These are phyloP conservation scores for Barnettozyma populi DNA, from an alignment of 805 yeast genomes.

Conservation along the genomic window DNA sequence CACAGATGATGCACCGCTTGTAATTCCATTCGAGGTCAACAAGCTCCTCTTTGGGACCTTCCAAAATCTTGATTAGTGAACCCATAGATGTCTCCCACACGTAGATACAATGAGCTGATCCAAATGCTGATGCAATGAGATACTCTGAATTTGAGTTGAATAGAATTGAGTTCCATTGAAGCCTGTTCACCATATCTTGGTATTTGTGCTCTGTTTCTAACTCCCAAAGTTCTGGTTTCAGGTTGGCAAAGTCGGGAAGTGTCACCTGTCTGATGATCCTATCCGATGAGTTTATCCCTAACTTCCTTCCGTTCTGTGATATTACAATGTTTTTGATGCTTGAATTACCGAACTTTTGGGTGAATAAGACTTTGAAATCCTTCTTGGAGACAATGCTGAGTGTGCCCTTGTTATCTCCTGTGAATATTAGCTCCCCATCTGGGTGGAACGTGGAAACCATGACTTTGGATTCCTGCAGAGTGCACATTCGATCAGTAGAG, in stretches of 20 bases:
- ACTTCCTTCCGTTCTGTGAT: constrained; percentile 50
- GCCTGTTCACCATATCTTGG: constrained; percentile 82
- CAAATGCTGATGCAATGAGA: constrained; percentile 82
- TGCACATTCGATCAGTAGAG: constrained; percentile 15
- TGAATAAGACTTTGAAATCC: constrained; percentile 33
- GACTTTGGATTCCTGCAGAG: constrained; percentile 20
- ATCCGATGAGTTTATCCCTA: constrained; percentile 76
- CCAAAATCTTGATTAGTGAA: constrained; percentile 79
- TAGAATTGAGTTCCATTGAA: constrained; percentile 82
- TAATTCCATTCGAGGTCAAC: constrained; percentile 86
- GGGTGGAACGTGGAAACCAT: constrained; percentile 40
- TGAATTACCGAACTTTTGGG: constrained; percentile 56
- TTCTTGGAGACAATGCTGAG: constrained; percentile 41
- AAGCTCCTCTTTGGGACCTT: constrained; percentile 86
- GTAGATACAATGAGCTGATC: constrained; percentile 83
- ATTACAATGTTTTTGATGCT: constrained; percentile 65
- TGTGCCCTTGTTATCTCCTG: constrained; percentile 82
- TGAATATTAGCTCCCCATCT: constrained; percentile 49
- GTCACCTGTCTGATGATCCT: constrained; percentile 61
- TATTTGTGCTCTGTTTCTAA: constrained; percentile 73
- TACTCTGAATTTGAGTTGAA: constrained; percentile 76
- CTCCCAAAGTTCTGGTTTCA: constrained; percentile 31
- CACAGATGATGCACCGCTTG: constrained; percentile 63
- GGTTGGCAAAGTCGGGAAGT: constrained; percentile 31
- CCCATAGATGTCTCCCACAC: constrained; percentile 92